Evolutionary conservation across 257 asterid genomes (phyloP), one percentile per base, ranked within the genome.

Genomic region (Handroanthus guayacan): DNA sequence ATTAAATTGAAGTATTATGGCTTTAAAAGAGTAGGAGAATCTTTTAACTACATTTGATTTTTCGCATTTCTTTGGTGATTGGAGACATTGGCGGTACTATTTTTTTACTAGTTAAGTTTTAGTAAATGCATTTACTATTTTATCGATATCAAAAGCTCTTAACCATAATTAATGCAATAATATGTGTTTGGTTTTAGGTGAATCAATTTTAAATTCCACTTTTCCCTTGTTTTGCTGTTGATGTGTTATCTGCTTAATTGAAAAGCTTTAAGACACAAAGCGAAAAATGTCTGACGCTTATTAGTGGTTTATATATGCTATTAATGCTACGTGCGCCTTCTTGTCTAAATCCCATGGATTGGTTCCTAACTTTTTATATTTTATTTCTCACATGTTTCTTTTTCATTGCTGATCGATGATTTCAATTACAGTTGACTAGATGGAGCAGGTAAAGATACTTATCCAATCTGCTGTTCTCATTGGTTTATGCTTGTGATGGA

Each of bases 381-480:
- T 67, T 8, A 60, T 5, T 45, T 18, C 31, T 5, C 10, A 31
- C 54, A 34, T 41, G 38, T 76, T 58, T 5, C 14, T 52, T 37
- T 12, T 50, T 38, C 41, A 51, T 63, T 17, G 61, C 81, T 47
- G 74, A 8, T 60, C 77, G 76, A 85, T 70, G 79, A 65, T 73
- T 78, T 61, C 67, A 57, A 38, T 69, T 75, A 68, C 31, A 18
- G 41, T 69, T 66, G 74, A 45, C 82, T 62, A 82, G 75, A 91
- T 92, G 97, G 97, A 92, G 43, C 95, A 92, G 97, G 97, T 92
- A 88, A 60, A 72, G 45, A 80, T 56, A 10, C 36, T 70, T 6
- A 67, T 18, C 43, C 68, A 12, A n/a, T 62, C 11, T 25, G 25
- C 41, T 57, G 50, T 47, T 39, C 13, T 76, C 6, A 48, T 74